phyloP scores from a whole-genome alignment of 2,329 filamentous ascomycete genomes.

The Colletotrichum coccodes region DNA sequence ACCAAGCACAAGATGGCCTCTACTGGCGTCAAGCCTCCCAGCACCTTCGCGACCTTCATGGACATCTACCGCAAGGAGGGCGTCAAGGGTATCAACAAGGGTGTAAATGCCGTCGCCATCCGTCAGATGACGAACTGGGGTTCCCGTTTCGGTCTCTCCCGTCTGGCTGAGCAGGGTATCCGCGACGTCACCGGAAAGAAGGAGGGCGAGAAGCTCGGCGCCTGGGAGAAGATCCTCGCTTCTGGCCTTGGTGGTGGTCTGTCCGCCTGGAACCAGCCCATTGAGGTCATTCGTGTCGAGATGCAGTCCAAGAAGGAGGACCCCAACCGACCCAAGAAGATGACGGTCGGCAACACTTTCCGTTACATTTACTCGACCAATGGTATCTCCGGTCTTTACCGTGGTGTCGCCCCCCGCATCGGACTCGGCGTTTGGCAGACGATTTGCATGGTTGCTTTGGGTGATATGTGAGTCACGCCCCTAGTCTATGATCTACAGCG shows the following conservation, averaged over 20 bases:
- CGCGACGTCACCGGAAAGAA: conserved; percentile 82
- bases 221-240: conserved; percentile 88
- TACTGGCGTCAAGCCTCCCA: conserved; percentile 82
- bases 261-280: conserved; percentile 98
- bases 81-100: conserved; percentile 95
- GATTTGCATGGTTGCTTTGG: conserved; percentile 98
- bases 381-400: conserved; percentile 92
- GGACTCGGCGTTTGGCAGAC: conserved; percentile 99
- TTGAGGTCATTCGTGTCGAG: conserved; percentile 99
- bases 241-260: conserved; percentile 91
- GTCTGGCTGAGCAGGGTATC: conserved; percentile 91
- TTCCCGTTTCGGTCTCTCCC: conserved; percentile 91
- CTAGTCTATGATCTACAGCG: not conserved
- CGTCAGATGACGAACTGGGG: conserved; percentile 99
- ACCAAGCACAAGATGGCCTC: conserved; percentile 96
- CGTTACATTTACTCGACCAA: conserved; percentile 92
- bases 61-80: conserved; percentile 96
- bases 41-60: conserved; percentile 96
- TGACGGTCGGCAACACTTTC: conserved; percentile 90
- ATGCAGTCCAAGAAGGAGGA: conserved; percentile 99
- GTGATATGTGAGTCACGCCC: conserved; percentile 84
- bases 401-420: conserved; percentile 93
- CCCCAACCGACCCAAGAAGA: conserved; percentile 97
- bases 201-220: conserved; percentile 79
- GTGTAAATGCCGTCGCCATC: conserved; percentile 98